A percentile compares a stretch with the other conserved stretches of the same genome.
Conservation (phyloP, 805 yeast species). For the Dipodascus albidus region DNA sequence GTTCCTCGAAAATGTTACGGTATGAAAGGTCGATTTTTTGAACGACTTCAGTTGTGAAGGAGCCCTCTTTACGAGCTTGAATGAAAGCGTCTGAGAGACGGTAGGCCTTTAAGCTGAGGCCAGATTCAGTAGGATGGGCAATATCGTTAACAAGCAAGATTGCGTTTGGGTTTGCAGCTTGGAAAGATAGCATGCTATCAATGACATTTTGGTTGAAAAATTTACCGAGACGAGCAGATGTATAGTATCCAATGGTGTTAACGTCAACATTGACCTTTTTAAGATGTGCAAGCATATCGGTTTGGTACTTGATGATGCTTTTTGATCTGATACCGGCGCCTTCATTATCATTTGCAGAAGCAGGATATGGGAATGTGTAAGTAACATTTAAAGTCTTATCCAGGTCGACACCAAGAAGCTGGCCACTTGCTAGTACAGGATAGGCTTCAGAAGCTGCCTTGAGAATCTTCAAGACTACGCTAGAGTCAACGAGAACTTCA, state of each 20-base stretch:
- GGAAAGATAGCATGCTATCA: conserved; percentile 59
- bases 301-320: conserved; percentile 56
- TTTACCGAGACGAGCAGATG: conserved; percentile 57
- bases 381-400: conserved; percentile 37
- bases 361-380: conserved; percentile 59
- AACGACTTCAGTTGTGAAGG: conserved; percentile 56
- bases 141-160: conserved; percentile 58
- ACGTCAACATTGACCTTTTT: conserved; percentile 53
- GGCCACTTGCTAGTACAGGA: conserved; percentile 57
- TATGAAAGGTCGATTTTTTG: conserved; percentile 48
- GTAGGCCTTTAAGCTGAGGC: conserved; percentile 54
- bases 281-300: conserved; percentile 51
- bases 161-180: conserved; percentile 39
- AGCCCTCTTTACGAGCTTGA: conserved; percentile 36
- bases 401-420: conserved; percentile 60
- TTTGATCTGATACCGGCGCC: conserved; percentile 51
- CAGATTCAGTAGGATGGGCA: conserved; percentile 47
- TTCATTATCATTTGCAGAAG: conserved; percentile 39
- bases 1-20: conserved; percentile 59
- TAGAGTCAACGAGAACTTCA: conserved; percentile 16
- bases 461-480: conserved; percentile 41
- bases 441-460: conserved; percentile 55
- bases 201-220: conserved; percentile 50
- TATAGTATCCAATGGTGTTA: conserved; percentile 74
- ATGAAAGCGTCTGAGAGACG: conserved; percentile 55